These are phyloP conservation scores for Cyphellophora europaea DNA, from an alignment of 2,329 filamentous ascomycete species.

Conservation along the genomic window DNA sequence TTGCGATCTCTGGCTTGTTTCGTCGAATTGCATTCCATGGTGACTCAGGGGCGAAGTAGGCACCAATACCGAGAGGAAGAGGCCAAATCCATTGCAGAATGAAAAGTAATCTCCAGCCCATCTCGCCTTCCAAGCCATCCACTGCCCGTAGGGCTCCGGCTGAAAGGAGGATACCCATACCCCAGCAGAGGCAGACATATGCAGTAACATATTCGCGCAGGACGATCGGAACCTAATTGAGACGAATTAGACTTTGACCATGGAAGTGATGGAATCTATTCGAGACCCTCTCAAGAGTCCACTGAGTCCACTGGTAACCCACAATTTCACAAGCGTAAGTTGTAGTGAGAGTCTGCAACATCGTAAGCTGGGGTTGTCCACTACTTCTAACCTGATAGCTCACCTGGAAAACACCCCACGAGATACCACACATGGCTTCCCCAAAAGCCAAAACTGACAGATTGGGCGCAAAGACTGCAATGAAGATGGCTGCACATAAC, in stretches of 20 bases:
- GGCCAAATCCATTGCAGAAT: constrained; percentile 20
- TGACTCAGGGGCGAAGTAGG: constrained; percentile 23
- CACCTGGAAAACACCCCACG: constrained; percentile 28
- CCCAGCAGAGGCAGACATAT: constrained; percentile 54
- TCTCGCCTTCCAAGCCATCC: constrained; percentile 6
- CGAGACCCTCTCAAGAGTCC: too few relatives aligned
- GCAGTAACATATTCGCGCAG: constrained; percentile 50
- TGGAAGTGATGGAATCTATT: too few relatives aligned
- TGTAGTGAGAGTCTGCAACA: constrained; percentile 31
- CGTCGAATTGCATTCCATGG: constrained; percentile 27
- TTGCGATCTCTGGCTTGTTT: constrained; percentile 25
- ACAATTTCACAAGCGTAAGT: constrained; percentile 63
- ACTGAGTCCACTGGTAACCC: too few relatives aligned
- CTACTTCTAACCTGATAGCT: too few relatives aligned
- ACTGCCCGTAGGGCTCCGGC: constrained; percentile 15
- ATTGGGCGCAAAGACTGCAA: constrained; percentile 40
- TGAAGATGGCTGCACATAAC: constrained; percentile 37
- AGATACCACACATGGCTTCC: constrained; percentile 37
- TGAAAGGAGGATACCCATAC: constrained; percentile 50
- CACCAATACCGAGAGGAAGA: constrained; percentile 19
- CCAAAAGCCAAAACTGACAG: constrained; percentile 35
- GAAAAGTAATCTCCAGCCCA: constrained; percentile 22
- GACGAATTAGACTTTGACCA: too few relatives aligned
- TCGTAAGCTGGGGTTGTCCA: too few relatives aligned
- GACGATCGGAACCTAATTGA: too few relatives aligned